A percentile compares a stretch with the other conserved stretches of the same genome.
Evolutionary conservation across 371 early-diverging fungal genomes (phyloP).

Genomic region (Encephalitozoon cuniculi): DNA sequence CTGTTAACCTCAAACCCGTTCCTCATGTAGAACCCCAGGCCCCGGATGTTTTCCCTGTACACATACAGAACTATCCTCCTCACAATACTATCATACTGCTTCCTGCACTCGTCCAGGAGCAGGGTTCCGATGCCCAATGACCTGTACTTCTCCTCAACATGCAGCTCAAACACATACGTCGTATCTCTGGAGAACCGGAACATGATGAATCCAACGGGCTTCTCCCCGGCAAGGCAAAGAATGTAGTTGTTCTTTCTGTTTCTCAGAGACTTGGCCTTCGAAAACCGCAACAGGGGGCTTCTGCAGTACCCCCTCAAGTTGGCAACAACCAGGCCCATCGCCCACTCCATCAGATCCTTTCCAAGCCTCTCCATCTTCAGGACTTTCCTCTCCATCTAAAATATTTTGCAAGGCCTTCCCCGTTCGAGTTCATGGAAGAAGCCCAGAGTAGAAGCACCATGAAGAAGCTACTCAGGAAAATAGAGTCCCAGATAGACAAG

Average conservation of each 20-base stretch:
- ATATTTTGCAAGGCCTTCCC: neutral
- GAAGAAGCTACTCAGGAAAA: neutral
- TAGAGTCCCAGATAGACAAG: neutral
- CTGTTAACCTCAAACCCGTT: neutral
- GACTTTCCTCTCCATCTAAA: neutral
- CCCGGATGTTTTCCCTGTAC: neutral
- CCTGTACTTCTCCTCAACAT: neutral
- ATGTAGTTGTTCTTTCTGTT: constrained; percentile 1
- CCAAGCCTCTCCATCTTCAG: neutral
- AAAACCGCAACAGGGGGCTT: neutral
- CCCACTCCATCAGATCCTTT: neutral
- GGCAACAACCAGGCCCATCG: neutral
- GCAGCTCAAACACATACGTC: constrained; percentile 9
- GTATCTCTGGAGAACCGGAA: neutral
- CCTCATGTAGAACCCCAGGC: neutral
- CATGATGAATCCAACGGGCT: neutral
- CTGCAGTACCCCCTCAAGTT: neutral
- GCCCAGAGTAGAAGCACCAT: neutral
- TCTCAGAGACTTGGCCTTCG: neutral
- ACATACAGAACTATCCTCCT: constrained; percentile 2
- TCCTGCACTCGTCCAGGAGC: neutral
- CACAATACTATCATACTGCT: neutral
- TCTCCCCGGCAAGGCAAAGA: neutral
- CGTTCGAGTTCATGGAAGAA: neutral
- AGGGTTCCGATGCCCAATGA: neutral